These are phyloP conservation scores for Cubamyces sp. DNA, from an alignment of 768 basidiomycete species.

Conservation along the genomic window DNA sequence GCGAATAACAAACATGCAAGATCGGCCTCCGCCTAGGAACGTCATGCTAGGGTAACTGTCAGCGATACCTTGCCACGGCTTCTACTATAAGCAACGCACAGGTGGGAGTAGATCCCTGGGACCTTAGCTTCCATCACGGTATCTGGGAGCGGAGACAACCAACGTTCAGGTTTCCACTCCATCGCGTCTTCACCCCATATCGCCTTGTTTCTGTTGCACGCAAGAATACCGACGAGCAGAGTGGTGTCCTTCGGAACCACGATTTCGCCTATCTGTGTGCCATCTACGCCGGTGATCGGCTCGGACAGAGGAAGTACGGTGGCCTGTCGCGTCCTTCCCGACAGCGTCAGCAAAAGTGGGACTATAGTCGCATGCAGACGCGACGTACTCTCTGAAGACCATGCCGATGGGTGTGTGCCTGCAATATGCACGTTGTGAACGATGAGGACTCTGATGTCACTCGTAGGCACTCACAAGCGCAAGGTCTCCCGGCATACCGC, in stretches of 20 bases:
- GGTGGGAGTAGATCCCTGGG: conserved; percentile 19
- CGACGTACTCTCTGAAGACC: conserved; percentile 5
- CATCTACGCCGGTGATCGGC: conserved; percentile 17
- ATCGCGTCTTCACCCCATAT: conserved; percentile 31
- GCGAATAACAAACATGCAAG: conserved; percentile 19
- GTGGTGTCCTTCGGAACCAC: conserved; percentile 23
- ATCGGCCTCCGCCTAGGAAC: conserved; percentile 15
- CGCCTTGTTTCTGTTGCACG: conserved; percentile 27
- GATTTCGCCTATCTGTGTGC: conserved; percentile 15
- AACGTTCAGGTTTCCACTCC: conserved; percentile 30
- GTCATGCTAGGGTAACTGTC: conserved; percentile 8
- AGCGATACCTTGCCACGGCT: too few species aligned
- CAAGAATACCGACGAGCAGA: conserved; percentile 26
- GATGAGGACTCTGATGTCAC: too few species aligned
- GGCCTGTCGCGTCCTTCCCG: background rate
- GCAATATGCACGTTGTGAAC: too few species aligned
- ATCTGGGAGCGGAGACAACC: conserved; percentile 19
- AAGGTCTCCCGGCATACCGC: conserved; percentile 62
- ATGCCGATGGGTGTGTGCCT: background rate
- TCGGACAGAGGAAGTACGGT: conserved; percentile 17
- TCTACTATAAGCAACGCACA: conserved; percentile 1
- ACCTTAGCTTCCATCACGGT: conserved; percentile 13
- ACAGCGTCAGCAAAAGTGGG: background rate
- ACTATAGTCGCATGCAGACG: background rate
- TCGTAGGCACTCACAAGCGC: conserved; percentile 42